These are phyloP conservation scores for Aureobasidium uvarum DNA, from an alignment of 2,329 filamentous ascomycete genomes.

Conservation along the genomic window DNA sequence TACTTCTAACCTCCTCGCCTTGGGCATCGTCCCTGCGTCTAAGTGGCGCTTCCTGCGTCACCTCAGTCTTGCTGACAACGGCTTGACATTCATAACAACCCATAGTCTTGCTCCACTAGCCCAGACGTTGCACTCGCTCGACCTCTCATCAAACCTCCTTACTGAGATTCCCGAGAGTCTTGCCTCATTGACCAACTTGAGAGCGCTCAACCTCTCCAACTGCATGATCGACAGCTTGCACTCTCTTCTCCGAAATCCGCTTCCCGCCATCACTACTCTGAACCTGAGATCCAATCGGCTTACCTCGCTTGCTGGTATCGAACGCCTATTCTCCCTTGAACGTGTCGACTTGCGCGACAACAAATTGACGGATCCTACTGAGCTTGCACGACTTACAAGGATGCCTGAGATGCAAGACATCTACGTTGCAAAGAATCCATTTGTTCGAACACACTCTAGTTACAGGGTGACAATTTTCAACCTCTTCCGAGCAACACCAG, in stretches of 20 bases:
- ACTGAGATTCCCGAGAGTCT: conserved; percentile 91
- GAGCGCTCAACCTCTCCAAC: conserved; percentile 88
- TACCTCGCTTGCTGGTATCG: conserved; percentile 81
- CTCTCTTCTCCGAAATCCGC: conserved; percentile 77
- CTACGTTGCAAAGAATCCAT: conserved; percentile 89
- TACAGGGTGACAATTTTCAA: conserved; percentile 95
- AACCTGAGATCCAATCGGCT: conserved; percentile 89
- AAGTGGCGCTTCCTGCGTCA: conserved; percentile 97
- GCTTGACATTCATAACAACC: conserved; percentile 73
- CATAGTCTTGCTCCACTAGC: conserved; percentile 77
- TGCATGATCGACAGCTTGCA: conserved; percentile 97
- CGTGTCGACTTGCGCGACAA: conserved; percentile 91
- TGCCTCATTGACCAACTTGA: conserved; percentile 78
- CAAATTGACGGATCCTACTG: conserved; percentile 81
- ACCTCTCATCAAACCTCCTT: conserved; percentile 90
- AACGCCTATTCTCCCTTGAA: conserved; percentile 84
- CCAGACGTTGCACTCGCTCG: conserved; percentile 85
- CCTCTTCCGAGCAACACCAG: conserved; percentile 83
- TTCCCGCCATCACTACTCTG: conserved; percentile 89
- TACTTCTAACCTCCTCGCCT: conserved; percentile 70
- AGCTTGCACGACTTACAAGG: conserved; percentile 82
- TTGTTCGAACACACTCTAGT: conserved; percentile 78
- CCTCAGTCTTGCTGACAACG: conserved; percentile 87
- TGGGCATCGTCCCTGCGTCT: conserved; percentile 71
- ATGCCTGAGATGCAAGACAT: conserved; percentile 91